These are phyloP conservation scores for Melampsora abietis-canadensis DNA, from an alignment of 1,284 basidiomycete genomes.

Conservation along the genomic window DNA sequence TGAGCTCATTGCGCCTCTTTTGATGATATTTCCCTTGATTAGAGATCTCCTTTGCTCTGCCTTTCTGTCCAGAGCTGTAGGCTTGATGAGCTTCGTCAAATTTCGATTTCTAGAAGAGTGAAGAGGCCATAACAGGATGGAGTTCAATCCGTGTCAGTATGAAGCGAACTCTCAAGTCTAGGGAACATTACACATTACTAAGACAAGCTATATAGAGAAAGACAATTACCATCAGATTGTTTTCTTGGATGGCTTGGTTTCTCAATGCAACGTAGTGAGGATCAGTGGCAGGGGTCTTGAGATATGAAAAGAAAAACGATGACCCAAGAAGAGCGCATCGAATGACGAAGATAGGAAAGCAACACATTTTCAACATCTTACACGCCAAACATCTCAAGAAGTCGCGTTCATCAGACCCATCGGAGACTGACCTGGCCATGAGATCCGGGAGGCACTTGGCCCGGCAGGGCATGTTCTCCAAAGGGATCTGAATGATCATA, in stretches of 20 bases:
- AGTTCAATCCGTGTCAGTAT: slow-evolving; percentile 49
- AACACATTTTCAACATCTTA: background rate
- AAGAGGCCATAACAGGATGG: slow-evolving; percentile 66
- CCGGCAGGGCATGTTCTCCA: too few relatives aligned
- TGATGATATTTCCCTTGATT: slow-evolving; percentile 79
- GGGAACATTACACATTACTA: slow-evolving; percentile 53
- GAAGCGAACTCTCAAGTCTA: slow-evolving; percentile 49
- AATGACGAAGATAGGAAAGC: background rate
- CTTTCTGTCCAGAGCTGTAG: slow-evolving; percentile 69
- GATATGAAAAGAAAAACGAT: slow-evolving; percentile 52
- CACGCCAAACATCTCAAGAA: slow-evolving; percentile 8
- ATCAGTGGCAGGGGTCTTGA: slow-evolving; percentile 61
- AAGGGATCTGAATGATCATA: too few relatives aligned
- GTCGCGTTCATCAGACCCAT: background rate
- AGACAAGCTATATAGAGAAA: slow-evolving; percentile 37
- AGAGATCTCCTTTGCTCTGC: slow-evolving; percentile 75
- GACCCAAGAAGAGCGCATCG: background rate
- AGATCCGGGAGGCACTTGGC: background rate
- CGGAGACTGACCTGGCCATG: slow-evolving; percentile 16
- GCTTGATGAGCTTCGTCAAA: slow-evolving; percentile 55
- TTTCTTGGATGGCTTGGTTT: slow-evolving; percentile 68
- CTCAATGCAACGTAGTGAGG: slow-evolving; percentile 67
- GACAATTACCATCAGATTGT: slow-evolving; percentile 56
- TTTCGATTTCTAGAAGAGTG: background rate
- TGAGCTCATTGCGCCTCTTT: slow-evolving; percentile 72